These are phyloP conservation scores for Nectriaceae sp. DNA, from an alignment of 2,329 filamentous ascomycete genomes.

Conservation along the genomic window DNA sequence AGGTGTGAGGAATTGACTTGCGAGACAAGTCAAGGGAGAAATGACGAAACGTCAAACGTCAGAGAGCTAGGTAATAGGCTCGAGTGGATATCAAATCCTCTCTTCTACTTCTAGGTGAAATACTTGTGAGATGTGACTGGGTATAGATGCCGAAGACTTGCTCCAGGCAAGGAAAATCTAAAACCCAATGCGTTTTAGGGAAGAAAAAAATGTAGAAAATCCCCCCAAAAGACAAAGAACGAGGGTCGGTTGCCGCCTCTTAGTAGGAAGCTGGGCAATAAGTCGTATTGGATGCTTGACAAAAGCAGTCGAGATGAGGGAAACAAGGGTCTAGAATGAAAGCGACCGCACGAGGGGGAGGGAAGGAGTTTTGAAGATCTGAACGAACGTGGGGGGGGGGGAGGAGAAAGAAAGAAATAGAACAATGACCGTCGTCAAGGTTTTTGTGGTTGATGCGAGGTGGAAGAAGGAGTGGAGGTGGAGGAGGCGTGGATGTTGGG, in stretches of 20 bases:
- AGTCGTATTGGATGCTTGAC: conserved; percentile 7
- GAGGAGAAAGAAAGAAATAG: conserved; percentile 12
- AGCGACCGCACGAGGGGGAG: conserved; percentile 15
- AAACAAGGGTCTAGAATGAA: not conserved
- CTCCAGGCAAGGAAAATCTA: conserved; percentile 24
- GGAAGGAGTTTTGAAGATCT: conserved; percentile 25
- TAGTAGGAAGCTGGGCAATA: conserved; percentile 3
- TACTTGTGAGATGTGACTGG: conserved; percentile 6
- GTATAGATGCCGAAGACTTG: conserved; percentile 23
- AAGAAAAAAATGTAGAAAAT: conserved; percentile 17
- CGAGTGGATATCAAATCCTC: conserved; percentile 30
- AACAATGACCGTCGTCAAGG: not conserved
- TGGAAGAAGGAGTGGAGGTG: conserved; percentile 11
- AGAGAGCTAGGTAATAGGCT: conserved; percentile 12
- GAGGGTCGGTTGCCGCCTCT: conserved; percentile 22
- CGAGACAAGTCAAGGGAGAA: conserved; percentile 6
- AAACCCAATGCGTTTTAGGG: conserved; percentile 22
- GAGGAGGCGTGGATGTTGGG: conserved; percentile 1
- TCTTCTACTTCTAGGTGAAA: conserved; percentile 13
- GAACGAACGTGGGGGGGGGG: conserved; percentile 27
- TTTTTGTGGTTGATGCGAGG: conserved; percentile 1
- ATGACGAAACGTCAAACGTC: conserved; percentile 23
- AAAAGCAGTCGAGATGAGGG: conserved; percentile 6
- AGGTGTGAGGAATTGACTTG: conserved; percentile 15
- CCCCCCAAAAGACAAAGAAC: conserved; percentile 20